Percentiles rank a stretch among this genome's conserved stretches.
These are phyloP conservation scores for Medicago ruthenica DNA, from an alignment of 306 rosid species.

Conservation along the genomic window DNA sequence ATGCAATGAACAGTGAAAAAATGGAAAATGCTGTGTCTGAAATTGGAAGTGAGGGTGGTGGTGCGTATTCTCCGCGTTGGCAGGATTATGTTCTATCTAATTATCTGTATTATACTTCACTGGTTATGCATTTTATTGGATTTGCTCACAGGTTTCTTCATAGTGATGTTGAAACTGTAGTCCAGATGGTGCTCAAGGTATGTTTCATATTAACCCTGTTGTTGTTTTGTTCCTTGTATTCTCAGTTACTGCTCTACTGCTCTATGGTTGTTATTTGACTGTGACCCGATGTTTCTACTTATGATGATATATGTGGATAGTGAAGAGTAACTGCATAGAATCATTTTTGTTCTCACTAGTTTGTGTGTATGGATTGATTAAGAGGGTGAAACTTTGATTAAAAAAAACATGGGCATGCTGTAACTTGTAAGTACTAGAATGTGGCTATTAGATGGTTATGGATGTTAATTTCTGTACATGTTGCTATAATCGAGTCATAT, in stretches of 20 bases:
- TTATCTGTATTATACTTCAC: conserved; percentile 80
- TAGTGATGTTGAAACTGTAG: conserved; percentile 72
- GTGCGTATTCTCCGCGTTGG: conserved; percentile 59
- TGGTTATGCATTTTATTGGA: conserved; percentile 91
- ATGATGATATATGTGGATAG: conserved; percentile 6
- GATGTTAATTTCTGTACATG: not conserved
- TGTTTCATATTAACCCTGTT: conserved; percentile 40
- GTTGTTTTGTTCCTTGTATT: not conserved
- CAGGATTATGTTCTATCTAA: conserved; percentile 77
- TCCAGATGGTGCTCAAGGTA: conserved; percentile 90
- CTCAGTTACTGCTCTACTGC: not conserved
- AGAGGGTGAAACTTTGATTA: not conserved
- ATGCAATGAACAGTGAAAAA: conserved; percentile 42
- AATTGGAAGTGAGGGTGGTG: conserved; percentile 1
- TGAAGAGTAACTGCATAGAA: not conserved
- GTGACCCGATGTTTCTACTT: conserved; percentile 10
- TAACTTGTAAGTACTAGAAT: not conserved
- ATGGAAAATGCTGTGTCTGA: conserved; percentile 38
- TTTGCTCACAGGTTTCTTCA: conserved; percentile 94
- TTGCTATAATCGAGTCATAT: too few relatives aligned
- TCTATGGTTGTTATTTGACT: not conserved
- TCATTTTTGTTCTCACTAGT: not conserved
- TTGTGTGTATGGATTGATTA: conserved; percentile 17
- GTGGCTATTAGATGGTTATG: conserved; percentile 5
- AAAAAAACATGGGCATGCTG: not conserved